Conservation (phyloP, 2,329 filamentous ascomycete genomes). For the Diaporthe citriasiana region DNA sequence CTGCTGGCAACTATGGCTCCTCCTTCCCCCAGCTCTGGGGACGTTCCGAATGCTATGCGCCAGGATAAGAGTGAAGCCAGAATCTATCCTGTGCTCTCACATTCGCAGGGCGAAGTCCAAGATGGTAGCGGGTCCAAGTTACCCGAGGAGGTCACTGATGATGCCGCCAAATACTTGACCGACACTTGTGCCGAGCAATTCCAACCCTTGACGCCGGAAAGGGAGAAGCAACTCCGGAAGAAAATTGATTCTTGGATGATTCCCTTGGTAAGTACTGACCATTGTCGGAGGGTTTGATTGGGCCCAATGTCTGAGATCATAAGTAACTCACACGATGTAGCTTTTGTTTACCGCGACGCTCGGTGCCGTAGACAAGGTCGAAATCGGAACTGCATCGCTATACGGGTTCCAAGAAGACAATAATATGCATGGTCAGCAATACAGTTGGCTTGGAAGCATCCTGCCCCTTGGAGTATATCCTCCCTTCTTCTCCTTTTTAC, state of each 20-base stretch:
- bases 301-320: neutral
- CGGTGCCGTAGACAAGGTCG: conserved; percentile 52
- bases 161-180: conserved; percentile 39
- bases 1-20: conserved; percentile 4
- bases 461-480: conserved; percentile 48
- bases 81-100: neutral
- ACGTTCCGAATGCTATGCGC: neutral
- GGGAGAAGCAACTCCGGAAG: conserved; percentile 48
- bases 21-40: neutral
- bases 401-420: conserved; percentile 53
- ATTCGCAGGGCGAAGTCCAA: conserved; percentile 22
- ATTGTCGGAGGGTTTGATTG: neutral
- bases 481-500: neutral
- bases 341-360: conserved; percentile 49
- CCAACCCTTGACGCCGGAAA: conserved; percentile 48
- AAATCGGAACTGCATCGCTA: conserved; percentile 52
- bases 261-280: conserved; percentile 45
- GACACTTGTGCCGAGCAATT: conserved; percentile 21
- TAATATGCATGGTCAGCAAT: conserved; percentile 50
- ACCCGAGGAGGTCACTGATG: conserved; percentile 10
- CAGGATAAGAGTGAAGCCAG: neutral
- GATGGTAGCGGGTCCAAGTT: neutral
- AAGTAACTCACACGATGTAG: conserved; percentile 39
- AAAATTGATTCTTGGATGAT: conserved; percentile 50
- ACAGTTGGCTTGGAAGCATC: conserved; percentile 52